A percentile compares a stretch with the other conserved stretches of the same genome.
phyloP scores from a whole-genome alignment of 441 rosid genomes.

The Metrosideros polymorpha region DNA sequence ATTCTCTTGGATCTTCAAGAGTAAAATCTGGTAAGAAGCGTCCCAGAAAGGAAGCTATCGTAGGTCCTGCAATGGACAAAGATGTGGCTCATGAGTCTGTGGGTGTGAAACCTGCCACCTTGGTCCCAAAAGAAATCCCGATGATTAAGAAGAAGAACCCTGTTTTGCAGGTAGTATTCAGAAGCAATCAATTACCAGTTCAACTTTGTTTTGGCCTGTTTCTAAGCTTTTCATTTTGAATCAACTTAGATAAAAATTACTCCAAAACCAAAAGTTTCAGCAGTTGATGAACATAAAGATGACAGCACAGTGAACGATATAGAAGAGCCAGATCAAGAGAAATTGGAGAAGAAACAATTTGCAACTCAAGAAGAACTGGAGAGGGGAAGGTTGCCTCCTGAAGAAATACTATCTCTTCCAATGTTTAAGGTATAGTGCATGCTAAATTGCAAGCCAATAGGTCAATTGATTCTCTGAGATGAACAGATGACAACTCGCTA shows the following conservation, averaged over 20 bases:
- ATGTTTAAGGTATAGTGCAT: conserved; percentile 66
- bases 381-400: conserved; percentile 71
- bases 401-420: conserved; percentile 88
- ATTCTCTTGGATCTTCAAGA: conserved; percentile 13
- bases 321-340: conserved; percentile 34
- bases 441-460: neutral
- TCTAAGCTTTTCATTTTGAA: neutral
- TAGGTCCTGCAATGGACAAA: conserved; percentile 83
- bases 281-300: conserved; percentile 30
- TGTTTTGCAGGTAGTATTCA: conserved; percentile 55
- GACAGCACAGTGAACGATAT: conserved; percentile 22
- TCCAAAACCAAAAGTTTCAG: conserved; percentile 35
- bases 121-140: conserved; percentile 87
- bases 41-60: conserved; percentile 47
- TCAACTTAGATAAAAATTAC: conserved; percentile 59
- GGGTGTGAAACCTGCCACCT: conserved; percentile 73
- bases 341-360: conserved; percentile 30
- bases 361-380: conserved; percentile 62
- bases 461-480: neutral
- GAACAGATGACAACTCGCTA: neutral
- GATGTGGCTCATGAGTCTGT: conserved; percentile 69
- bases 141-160: conserved; percentile 75
- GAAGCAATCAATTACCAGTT: neutral
- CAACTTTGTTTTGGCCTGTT: neutral
- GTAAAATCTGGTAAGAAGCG: conserved; percentile 51